A percentile compares a stretch with the other conserved stretches of the same genome.
Evolutionary conservation across 2,329 filamentous ascomycete species (phyloP).

Genomic region (Hymenoscyphus infarciens): DNA sequence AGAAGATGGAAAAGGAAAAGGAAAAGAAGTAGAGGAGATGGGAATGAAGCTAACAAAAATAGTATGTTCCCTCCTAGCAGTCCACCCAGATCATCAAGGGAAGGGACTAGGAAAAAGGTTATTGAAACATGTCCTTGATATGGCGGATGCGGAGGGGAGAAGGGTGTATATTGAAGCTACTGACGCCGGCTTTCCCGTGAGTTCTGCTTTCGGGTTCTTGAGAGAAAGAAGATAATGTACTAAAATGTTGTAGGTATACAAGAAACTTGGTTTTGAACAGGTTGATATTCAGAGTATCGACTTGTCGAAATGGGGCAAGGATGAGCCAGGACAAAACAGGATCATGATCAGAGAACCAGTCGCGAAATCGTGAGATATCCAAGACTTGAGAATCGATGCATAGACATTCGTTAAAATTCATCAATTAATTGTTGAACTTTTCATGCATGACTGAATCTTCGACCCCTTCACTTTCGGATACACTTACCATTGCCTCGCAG

Average conservation of each 20-base stretch:
- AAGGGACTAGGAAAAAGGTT: slow-evolving; percentile 38
- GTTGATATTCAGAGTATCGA: slow-evolving; percentile 36
- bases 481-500: background rate
- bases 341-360: slow-evolving; percentile 32
- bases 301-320: slow-evolving; percentile 28
- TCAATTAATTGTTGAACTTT: background rate
- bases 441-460: background rate
- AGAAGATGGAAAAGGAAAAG: background rate
- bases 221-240: no score
- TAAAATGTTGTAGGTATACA: no score
- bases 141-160: slow-evolving; percentile 36
- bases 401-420: no score
- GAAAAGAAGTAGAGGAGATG: background rate
- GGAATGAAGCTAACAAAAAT: slow-evolving; percentile 9
- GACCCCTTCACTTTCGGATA: background rate
- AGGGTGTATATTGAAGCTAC: slow-evolving; percentile 41
- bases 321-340: slow-evolving; percentile 20
- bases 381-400: background rate
- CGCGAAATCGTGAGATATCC: background rate
- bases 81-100: slow-evolving; percentile 36
- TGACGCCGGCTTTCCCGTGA: slow-evolving; percentile 29
- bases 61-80: slow-evolving; percentile 39
- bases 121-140: slow-evolving; percentile 36
- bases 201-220: background rate
- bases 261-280: slow-evolving; percentile 38